Conservation (phyloP, 805 yeast species). For the Saturnispora ahearnii region DNA sequence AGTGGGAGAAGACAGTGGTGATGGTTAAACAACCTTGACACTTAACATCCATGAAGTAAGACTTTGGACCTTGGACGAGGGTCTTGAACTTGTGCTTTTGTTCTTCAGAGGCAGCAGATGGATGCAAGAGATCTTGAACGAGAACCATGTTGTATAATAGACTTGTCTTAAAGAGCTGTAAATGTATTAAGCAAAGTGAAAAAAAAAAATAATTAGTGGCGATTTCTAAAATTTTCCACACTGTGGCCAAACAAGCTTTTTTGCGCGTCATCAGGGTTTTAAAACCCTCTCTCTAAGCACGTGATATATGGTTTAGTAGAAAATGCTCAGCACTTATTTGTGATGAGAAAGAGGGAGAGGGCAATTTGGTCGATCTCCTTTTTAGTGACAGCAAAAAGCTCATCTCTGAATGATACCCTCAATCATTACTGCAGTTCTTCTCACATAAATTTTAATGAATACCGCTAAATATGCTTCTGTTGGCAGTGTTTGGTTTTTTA, state of each 20-base stretch:
- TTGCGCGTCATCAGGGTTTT: constrained; percentile 1
- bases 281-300: constrained; percentile 8
- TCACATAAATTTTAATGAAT: too few species aligned
- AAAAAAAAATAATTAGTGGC: constrained; percentile 7
- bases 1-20: constrained; percentile 99
- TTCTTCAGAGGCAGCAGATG: constrained; percentile 94
- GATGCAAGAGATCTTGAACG: constrained; percentile 98
- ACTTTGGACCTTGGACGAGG: constrained; percentile 96
- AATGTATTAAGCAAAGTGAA: not conserved
- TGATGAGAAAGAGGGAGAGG: too few species aligned
- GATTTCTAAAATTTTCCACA: constrained; percentile 2
- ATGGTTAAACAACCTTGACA: constrained; percentile 99
- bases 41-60: constrained; percentile 99
- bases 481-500: not conserved
- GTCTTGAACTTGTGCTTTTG: constrained; percentile 95
- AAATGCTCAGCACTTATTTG: not conserved
- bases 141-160: constrained; percentile 51
- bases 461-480: not conserved
- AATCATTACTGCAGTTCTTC: too few species aligned
- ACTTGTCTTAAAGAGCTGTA: constrained; percentile 7
- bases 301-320: constrained; percentile 1
- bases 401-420: too few species aligned
- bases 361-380: too few species aligned
- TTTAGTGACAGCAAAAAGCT: too few species aligned
- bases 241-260: not conserved